Conservation (phyloP, 2,329 filamentous ascomycete species). For the Arthroderma uncinatum region DNA sequence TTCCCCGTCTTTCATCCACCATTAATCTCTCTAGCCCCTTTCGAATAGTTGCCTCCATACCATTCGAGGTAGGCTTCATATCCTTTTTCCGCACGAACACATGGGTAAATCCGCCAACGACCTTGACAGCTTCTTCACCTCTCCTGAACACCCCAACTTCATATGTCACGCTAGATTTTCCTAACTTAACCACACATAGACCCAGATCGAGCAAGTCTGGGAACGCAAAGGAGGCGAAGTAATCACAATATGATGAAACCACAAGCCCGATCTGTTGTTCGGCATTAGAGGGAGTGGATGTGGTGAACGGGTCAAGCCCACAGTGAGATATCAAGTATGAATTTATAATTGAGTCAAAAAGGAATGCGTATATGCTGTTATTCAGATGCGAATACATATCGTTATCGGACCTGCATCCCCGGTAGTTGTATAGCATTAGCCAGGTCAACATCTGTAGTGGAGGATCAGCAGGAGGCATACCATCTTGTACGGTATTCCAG, state of each 20-base stretch:
- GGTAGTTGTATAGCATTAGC: background rate
- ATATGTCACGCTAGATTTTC: conserved; percentile 77
- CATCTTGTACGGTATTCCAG: conserved; percentile 81
- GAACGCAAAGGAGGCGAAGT: conserved; percentile 69
- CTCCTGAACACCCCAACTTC: conserved; percentile 78
- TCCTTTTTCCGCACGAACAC: conserved; percentile 69
- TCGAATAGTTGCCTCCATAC: conserved; percentile 32
- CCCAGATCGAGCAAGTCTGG: conserved; percentile 72
- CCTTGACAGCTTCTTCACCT: conserved; percentile 61
- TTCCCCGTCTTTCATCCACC: conserved; percentile 18
- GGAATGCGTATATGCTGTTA: conserved; percentile 74
- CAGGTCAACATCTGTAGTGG: background rate
- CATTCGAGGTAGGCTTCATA: conserved; percentile 41
- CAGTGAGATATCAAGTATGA: conserved; percentile 74
- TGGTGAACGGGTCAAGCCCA: conserved; percentile 60
- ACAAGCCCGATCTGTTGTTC: conserved; percentile 68
- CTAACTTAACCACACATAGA: conserved; percentile 70
- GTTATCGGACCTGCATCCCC: conserved; percentile 61
- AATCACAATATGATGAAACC: conserved; percentile 76
- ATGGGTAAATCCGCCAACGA: conserved; percentile 76
- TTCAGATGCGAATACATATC: conserved; percentile 95
- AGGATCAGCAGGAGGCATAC: conserved; percentile 34
- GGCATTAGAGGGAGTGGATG: conserved; percentile 29
- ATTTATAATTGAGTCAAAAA: conserved; percentile 87
- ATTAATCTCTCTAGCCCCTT: conserved; percentile 48